Conservation (phyloP, 257 asterid genomes). For the Plantago ovata region DNA sequence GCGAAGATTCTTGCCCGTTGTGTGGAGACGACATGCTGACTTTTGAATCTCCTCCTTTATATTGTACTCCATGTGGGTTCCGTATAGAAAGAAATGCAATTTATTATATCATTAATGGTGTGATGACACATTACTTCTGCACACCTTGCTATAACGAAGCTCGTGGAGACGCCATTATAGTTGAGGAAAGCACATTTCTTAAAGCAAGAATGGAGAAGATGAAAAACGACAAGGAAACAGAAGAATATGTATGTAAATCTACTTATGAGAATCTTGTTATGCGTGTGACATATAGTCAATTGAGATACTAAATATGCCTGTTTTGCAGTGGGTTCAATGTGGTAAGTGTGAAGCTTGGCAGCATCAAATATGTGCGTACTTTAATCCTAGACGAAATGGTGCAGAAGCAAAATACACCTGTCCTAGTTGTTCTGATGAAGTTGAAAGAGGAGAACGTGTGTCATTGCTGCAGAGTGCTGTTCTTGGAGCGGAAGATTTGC, state of each 20-base stretch:
- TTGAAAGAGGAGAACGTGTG: conserved; percentile 81
- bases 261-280: conserved; percentile 5
- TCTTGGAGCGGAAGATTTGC: conserved; percentile 94
- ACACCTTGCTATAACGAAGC: conserved; percentile 82
- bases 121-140: conserved; percentile 82
- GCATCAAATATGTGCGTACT: conserved; percentile 94
- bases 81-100: conserved; percentile 88
- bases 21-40: conserved; percentile 96
- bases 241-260: conserved; percentile 81
- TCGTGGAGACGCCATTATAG: conserved; percentile 76
- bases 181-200: conserved; percentile 61
- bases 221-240: conserved; percentile 96
- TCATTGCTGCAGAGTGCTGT: conserved; percentile 87
- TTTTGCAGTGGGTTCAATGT: conserved; percentile 97
- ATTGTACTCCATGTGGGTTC: conserved; percentile 92
- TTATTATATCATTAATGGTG: conserved; percentile 92
- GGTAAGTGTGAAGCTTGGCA: conserved; percentile 99
- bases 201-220: conserved; percentile 88
- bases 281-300: conserved; percentile 8
- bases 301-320: conserved; percentile 21
- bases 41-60: conserved; percentile 95
- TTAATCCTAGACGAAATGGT: conserved; percentile 88
- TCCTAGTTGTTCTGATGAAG: conserved; percentile 91
- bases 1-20: conserved; percentile 93
- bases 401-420: conserved; percentile 98